These are phyloP conservation scores for Gastrodia elata DNA, from an alignment of 106 monocot genomes.

Conservation along the genomic window DNA sequence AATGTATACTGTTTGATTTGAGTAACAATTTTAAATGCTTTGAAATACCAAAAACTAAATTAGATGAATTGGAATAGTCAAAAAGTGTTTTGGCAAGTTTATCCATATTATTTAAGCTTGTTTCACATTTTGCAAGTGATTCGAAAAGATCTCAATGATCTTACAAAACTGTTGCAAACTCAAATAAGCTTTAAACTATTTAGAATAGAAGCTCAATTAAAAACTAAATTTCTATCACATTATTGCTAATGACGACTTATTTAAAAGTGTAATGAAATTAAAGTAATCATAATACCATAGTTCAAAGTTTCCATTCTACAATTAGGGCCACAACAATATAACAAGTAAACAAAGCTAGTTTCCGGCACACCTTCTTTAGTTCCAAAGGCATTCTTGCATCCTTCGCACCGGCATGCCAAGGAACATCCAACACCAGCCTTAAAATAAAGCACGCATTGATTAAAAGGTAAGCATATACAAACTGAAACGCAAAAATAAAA, in stretches of 20 bases:
- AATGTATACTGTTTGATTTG: too few relatives aligned
- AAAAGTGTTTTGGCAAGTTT: too few relatives aligned
- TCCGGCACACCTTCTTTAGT: conserved; percentile 39
- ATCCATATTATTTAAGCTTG: not conserved
- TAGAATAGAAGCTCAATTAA: not conserved
- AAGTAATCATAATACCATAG: too few relatives aligned
- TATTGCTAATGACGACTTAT: not conserved
- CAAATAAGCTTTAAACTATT: not conserved
- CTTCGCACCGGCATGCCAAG: conserved; percentile 50
- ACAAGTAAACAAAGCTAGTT: not conserved
- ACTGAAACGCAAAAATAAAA: not conserved
- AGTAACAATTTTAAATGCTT: too few relatives aligned
- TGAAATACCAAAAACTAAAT: too few relatives aligned
- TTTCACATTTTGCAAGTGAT: not conserved
- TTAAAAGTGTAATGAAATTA: too few relatives aligned
- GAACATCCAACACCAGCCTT: conserved; percentile 58
- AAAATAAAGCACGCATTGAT: not conserved
- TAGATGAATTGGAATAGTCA: too few relatives aligned
- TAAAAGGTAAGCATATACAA: not conserved
- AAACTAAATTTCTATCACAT: not conserved
- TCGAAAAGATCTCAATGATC: not conserved
- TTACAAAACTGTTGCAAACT: not conserved
- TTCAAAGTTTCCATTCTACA: not conserved
- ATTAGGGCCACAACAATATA: not conserved
- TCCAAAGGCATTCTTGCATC: conserved; percentile 47